Evolutionary conservation across 306 rosid genomes (phyloP).

Genomic region (Macrotyloma uniflorum): DNA sequence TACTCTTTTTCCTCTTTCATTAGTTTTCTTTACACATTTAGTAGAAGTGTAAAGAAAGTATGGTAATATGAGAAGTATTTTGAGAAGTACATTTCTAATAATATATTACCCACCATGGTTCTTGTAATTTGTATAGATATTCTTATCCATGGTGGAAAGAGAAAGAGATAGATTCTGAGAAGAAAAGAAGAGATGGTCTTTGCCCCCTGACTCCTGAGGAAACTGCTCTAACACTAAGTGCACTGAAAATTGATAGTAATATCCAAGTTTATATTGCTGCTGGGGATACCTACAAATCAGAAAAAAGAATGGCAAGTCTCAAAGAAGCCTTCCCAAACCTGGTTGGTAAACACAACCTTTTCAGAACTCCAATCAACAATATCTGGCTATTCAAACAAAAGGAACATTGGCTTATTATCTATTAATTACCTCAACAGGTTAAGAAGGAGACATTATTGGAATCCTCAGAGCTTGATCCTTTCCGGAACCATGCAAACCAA

Average conservation of each 20-base stretch:
- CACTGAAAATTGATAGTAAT: slow-evolving; percentile 61
- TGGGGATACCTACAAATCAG: slow-evolving; percentile 73
- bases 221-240: slow-evolving; percentile 60
- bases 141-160: slow-evolving; percentile 81
- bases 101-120: neutral
- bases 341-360: slow-evolving; percentile 49
- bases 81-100: neutral
- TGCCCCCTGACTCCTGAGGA: slow-evolving; percentile 88
- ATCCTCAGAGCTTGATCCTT: slow-evolving; percentile 61
- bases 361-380: neutral
- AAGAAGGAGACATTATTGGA: slow-evolving; percentile 75
- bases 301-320: slow-evolving; percentile 58
- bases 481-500: slow-evolving; percentile 69
- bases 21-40: too few species aligned
- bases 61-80: too few species aligned
- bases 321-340: slow-evolving; percentile 60
- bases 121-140: slow-evolving; percentile 49
- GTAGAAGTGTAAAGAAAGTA: neutral
- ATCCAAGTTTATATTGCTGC: slow-evolving; percentile 80
- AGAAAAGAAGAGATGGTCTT: slow-evolving; percentile 64
- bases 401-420: neutral
- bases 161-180: slow-evolving; percentile 68
- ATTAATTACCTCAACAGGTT: slow-evolving; percentile 24
- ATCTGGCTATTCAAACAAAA: slow-evolving; percentile 27
- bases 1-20: too few species aligned